These are phyloP conservation scores for Dissophora ornata DNA, from an alignment of 192 early-diverging fungal species.

Conservation along the genomic window DNA sequence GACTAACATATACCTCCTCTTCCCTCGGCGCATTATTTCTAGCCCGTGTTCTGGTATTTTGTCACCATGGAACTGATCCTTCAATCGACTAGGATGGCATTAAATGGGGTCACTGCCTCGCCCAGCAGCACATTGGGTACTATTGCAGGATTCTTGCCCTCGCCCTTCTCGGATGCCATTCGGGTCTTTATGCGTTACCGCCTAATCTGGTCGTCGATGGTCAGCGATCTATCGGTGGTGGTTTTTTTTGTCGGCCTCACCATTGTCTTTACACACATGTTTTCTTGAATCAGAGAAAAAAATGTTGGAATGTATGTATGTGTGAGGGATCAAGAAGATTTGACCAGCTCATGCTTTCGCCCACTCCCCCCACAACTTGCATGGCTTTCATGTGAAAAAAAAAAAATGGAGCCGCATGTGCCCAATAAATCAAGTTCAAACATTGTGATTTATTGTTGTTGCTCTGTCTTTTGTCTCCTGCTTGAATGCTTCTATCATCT, in stretches of 20 bases:
- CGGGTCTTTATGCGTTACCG: constrained; percentile 63
- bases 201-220: constrained; percentile 65
- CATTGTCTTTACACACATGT: constrained; percentile 38
- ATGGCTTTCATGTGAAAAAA: not conserved
- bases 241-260: constrained; percentile 62
- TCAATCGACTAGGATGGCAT: constrained; percentile 59
- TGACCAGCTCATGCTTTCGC: too few species aligned
- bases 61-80: constrained; percentile 60
- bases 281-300: constrained; percentile 17
- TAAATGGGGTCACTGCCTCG: constrained; percentile 56
- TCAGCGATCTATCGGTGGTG: constrained; percentile 61
- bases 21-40: too few species aligned
- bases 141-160: constrained; percentile 59
- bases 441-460: too few species aligned
- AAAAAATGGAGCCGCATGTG: too few species aligned
- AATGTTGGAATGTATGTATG: too few species aligned
- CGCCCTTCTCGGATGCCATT: constrained; percentile 59
- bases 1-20: too few species aligned
- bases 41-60: constrained; percentile 72
- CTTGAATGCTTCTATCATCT: too few species aligned
- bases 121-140: constrained; percentile 53
- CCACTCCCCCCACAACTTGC: too few species aligned
- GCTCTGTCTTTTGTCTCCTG: too few species aligned
- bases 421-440: too few species aligned
- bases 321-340: too few species aligned